Base-by-base conservation (phyloP, 352 stramenopile genomes). In the Pythium utonaiense region DNA sequence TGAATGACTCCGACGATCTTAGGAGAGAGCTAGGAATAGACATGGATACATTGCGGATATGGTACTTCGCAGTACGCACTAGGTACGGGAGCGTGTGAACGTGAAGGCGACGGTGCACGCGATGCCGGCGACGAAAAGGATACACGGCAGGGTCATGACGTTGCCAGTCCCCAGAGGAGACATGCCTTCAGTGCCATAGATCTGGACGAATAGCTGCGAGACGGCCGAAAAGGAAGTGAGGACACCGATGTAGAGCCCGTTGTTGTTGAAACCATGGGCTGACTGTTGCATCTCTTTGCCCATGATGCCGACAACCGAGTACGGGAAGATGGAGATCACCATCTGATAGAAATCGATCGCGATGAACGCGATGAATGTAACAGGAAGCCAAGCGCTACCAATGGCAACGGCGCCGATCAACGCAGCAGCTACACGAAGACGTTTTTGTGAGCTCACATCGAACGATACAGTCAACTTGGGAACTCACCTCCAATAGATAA, bases 271-370 rank as follows among this genome's bases (percentile, higher is more conserved):
- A 51, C 77, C 71, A 22, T 84, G 71, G 24, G 67, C 55, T 5
- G 80, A 84, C 30, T 78, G 79, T 53, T 87, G 80, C 27, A 90
- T 82, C 57, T 89, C 70, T 60, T 89, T 90, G 69, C 80, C 77
- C 76, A 92, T 83, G 53, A 92, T 88, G 8, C 83, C 83, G 19
- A 92, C 83, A 27, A 92, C 76, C 4, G 83, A 80, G 70, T 88
- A 92, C 21, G 83, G 80, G 48, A 92, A 89, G 24, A 92, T 75
- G 31, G 69, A 71, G 36, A 85, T 75, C 17, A 86, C 77, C 0
- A 77, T 74, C 51, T 83, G 82, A 55, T 89, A 92, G 45, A 86
- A 86, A 0, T 67, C 77, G 1, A 78, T 80, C 40, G 62, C 53
- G 9, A 90, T 66, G 47, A 90, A 90, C 40, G 77, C 66, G 10